Conservation (phyloP, 805 yeast genomes). For the Yarrowia osloensis region DNA sequence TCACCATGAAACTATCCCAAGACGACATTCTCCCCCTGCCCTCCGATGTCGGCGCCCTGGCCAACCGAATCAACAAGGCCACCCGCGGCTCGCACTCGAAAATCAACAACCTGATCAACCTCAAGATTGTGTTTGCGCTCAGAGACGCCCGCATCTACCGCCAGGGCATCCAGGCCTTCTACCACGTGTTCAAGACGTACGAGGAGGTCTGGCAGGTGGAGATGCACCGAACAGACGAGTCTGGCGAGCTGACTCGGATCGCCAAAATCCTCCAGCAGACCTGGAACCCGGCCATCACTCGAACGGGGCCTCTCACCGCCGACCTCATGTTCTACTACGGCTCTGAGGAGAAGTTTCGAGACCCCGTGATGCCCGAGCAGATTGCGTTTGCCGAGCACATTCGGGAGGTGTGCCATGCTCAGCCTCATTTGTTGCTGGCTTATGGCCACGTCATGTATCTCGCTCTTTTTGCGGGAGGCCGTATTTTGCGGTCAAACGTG, state of each 20-base stretch:
- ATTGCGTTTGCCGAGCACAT: slow-evolving; percentile 65
- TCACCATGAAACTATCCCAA: slow-evolving; percentile 25
- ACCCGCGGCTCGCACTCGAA: slow-evolving; percentile 68
- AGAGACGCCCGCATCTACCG: slow-evolving; percentile 75
- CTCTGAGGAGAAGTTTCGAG: slow-evolving; percentile 56
- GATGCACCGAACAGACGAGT: slow-evolving; percentile 32
- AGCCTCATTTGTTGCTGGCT: slow-evolving; percentile 73
- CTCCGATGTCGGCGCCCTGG: slow-evolving; percentile 79
- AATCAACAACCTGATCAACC: slow-evolving; percentile 66
- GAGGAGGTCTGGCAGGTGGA: slow-evolving; percentile 39
- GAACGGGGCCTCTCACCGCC: slow-evolving; percentile 56
- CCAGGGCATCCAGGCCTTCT: slow-evolving; percentile 66
- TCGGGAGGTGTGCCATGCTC: slow-evolving; percentile 52
- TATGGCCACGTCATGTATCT: slow-evolving; percentile 83
- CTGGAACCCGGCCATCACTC: slow-evolving; percentile 70
- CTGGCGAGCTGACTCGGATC: slow-evolving; percentile 38
- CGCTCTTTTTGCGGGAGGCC: slow-evolving; percentile 86
- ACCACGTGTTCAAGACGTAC: slow-evolving; percentile 39
- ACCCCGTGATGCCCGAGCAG: slow-evolving; percentile 62
- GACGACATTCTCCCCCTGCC: slow-evolving; percentile 70
- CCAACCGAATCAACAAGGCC: slow-evolving; percentile 72
- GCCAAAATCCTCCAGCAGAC: slow-evolving; percentile 55
- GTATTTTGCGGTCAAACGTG: slow-evolving; percentile 66
- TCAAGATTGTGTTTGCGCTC: slow-evolving; percentile 72
- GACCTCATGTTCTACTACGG: slow-evolving; percentile 69